Conservation (phyloP, 2,329 filamentous ascomycete genomes). For the Taxawa tesnikishii region DNA sequence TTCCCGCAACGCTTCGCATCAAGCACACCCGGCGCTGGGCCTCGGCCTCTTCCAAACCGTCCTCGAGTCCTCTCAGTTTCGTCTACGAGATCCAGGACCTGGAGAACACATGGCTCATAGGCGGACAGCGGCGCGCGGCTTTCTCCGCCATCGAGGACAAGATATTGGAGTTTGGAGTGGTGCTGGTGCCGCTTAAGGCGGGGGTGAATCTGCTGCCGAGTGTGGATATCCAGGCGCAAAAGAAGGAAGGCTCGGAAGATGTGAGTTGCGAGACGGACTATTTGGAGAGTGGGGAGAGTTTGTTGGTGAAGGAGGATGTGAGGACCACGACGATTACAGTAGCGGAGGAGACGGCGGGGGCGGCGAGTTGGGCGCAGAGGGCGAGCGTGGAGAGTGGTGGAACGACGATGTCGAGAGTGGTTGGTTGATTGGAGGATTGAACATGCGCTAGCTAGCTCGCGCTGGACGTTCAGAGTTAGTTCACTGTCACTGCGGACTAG, state of each 20-base stretch:
- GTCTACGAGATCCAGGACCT: slow-evolving; percentile 67
- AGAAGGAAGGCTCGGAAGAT: slow-evolving; percentile 9
- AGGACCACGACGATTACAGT: slow-evolving; percentile 5
- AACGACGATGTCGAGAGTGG: neutral
- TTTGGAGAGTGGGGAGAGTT: slow-evolving; percentile 62
- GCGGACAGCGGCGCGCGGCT: slow-evolving; percentile 66
- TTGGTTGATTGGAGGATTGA: too few relatives aligned
- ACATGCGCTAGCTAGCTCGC: too few relatives aligned
- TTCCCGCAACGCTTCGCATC: slow-evolving; percentile 49
- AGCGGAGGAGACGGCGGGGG: neutral
- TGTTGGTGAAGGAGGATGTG: slow-evolving; percentile 59
- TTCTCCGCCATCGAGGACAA: slow-evolving; percentile 41
- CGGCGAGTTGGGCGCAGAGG: neutral
- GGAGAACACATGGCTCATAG: slow-evolving; percentile 70
- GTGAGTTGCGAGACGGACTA: slow-evolving; percentile 67
- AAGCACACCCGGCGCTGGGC: slow-evolving; percentile 44
- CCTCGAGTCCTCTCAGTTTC: slow-evolving; percentile 43
- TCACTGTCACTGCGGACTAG: too few relatives aligned
- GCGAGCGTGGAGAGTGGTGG: slow-evolving; percentile 2
- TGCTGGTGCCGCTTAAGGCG: slow-evolving; percentile 68
- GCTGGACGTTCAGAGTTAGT: too few relatives aligned
- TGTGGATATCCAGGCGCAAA: slow-evolving; percentile 57
- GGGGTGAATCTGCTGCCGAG: slow-evolving; percentile 67
- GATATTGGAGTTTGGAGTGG: slow-evolving; percentile 46
- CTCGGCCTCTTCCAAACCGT: slow-evolving; percentile 11